Conservation (phyloP, 805 yeast species). For the Saturnispora dispora region DNA sequence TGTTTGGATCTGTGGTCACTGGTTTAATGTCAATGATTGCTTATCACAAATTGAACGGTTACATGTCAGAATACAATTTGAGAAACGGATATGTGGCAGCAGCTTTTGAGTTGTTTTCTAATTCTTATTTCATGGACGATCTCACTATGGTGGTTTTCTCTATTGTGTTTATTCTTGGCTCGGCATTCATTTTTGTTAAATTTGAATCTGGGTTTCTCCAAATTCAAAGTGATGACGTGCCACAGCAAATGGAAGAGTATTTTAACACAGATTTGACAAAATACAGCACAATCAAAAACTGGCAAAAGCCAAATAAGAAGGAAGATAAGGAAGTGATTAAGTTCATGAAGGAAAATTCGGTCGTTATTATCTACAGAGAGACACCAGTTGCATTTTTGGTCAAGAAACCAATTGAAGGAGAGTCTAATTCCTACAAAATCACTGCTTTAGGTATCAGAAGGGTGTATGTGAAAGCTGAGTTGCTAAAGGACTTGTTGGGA, state of each 20-base stretch:
- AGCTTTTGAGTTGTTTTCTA: conserved; percentile 13
- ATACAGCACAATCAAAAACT: conserved; percentile 25
- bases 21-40: conserved; percentile 17
- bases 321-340: conserved; percentile 14
- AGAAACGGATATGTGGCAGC: conserved; percentile 12
- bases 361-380: conserved; percentile 53
- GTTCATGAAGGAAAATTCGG: conserved; percentile 37
- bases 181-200: conserved; percentile 33
- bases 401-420: conserved; percentile 25
- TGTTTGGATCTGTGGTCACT: conserved; percentile 26
- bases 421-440: conserved; percentile 33
- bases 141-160: conserved; percentile 31
- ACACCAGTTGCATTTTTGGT: conserved; percentile 61
- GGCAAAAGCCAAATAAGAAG: conserved; percentile 11
- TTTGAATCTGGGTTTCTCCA: conserved; percentile 42
- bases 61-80: conserved; percentile 19
- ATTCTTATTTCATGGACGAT: conserved; percentile 20
- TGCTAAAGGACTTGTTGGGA: conserved; percentile 47
- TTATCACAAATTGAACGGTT: conserved; percentile 16
- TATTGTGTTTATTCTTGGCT: conserved; percentile 29
- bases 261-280: conserved; percentile 46
- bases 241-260: conserved; percentile 27
- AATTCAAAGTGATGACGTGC: conserved; percentile 30
- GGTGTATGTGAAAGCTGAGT: conserved; percentile 57
- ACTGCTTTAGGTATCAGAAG: conserved; percentile 56